Conservation (phyloP, 1,139 yeast species). For the Taphrina wiesneri region DNA sequence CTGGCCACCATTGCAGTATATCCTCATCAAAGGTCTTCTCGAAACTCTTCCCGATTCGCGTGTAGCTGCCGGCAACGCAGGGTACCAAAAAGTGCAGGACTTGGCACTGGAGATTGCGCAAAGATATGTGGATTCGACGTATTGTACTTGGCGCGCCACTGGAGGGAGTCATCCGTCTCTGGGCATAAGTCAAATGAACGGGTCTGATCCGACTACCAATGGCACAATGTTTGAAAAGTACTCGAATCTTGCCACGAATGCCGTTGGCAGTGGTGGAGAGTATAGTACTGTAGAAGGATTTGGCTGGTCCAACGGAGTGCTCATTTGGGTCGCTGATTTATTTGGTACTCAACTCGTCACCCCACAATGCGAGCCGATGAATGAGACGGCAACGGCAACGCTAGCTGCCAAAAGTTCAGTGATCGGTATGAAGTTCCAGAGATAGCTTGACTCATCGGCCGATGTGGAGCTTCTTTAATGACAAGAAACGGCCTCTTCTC, state of each 20-base stretch:
- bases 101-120: constrained; percentile 27
- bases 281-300: constrained; percentile 29
- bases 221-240: constrained; percentile 35
- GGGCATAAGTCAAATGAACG: not conserved
- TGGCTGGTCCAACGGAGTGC: constrained; percentile 35
- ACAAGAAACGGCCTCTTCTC: not conserved
- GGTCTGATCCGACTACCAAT: not conserved
- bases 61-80: not conserved
- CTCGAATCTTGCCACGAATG: constrained; percentile 18
- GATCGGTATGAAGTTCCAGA: not conserved
- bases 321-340: constrained; percentile 33
- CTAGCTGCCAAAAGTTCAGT: not conserved
- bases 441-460: not conserved
- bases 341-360: constrained; percentile 19
- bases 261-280: constrained; percentile 35
- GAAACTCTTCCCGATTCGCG: constrained; percentile 2
- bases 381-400: constrained; percentile 7
- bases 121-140: constrained; percentile 26
- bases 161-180: constrained; percentile 27
- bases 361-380: constrained; percentile 11
- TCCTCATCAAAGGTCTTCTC: constrained; percentile 31
- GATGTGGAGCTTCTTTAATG: not conserved
- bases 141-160: constrained; percentile 33
- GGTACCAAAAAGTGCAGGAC: not conserved
- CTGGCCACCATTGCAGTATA: constrained; percentile 33